A percentile compares a stretch with the other conserved stretches of the same genome.
Evolutionary conservation across 768 basidiomycete genomes (phyloP).

Genomic region (Russula sp.): DNA sequence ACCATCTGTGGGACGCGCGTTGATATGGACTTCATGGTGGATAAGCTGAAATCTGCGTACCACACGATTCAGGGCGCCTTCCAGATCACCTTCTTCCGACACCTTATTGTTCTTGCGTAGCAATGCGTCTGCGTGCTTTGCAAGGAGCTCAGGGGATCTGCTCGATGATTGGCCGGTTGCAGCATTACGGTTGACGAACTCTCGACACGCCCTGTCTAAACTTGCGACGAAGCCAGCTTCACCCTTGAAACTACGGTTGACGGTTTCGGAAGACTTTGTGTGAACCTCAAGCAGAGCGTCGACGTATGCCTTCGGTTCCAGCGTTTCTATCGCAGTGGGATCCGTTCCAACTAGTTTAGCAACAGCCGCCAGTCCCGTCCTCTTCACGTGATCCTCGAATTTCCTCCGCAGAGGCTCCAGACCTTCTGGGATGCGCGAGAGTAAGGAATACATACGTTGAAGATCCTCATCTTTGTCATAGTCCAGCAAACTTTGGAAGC

Average conservation of each 20-base stretch:
- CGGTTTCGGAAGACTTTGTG: conserved; percentile 84
- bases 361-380: conserved; percentile 75
- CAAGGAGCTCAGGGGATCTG: conserved; percentile 87
- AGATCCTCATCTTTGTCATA: conserved; percentile 93
- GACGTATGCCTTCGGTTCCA: conserved; percentile 93
- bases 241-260: conserved; percentile 80
- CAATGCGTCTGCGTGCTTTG: conserved; percentile 85
- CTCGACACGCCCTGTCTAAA: conserved; percentile 90
- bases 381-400: conserved; percentile 95
- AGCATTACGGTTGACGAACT: conserved; percentile 90
- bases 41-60: conserved; percentile 39
- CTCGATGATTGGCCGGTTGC: conserved; percentile 78
- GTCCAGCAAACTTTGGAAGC: conserved; percentile 84
- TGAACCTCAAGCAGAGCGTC: conserved; percentile 89
- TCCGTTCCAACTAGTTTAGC: conserved; percentile 58
- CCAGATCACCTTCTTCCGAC: conserved; percentile 84
- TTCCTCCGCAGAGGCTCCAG: conserved; percentile 84
- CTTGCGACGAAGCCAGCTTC: conserved; percentile 92
- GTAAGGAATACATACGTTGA: conserved; percentile 89
- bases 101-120: conserved; percentile 94
- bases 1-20: conserved; percentile 60
- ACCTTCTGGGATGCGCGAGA: conserved; percentile 85
- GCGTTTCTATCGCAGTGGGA: conserved; percentile 43
- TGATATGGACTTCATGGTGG: not conserved
- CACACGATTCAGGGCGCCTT: conserved; percentile 83